Base-by-base conservation (phyloP, 2,329 filamentous ascomycete genomes). In the Ophiostoma novo-ulmi region DNA sequence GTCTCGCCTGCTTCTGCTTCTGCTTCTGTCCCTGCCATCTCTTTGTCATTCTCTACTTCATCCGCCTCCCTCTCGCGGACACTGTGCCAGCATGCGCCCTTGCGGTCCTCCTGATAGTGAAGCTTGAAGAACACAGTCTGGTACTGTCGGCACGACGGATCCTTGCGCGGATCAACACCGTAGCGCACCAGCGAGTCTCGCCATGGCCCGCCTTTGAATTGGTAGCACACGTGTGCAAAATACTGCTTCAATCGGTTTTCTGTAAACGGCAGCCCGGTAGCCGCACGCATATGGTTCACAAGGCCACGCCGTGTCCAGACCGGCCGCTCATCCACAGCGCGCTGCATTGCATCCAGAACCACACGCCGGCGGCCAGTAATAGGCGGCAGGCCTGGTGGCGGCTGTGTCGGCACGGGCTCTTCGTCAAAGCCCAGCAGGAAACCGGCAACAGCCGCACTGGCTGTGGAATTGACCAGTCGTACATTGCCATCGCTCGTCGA, bases 131-230 rank as follows among this genome's bases (percentile, higher is more conserved):
- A 91, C 73, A 97, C 84, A 0, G 93, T 96, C 80, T 99, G 95
- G 78, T 97, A 98, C 70, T 88, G 83, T 44, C 93, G 89, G 77
- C 91, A 94, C 70, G 88, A 85, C 0, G 91, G 88, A 73, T 94
- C 89, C 17, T 81, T 85, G 48, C 95, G 88, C 3, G 95, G 95
- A 77, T 99, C 95, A 26, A 97, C 80, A 11, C 94, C 94, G 78
- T 94, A 95, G 66, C 86, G 88, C 73, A 97, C 88, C 70, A 97
- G 88, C 3, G 91, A 89, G 78, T 98, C 94, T 73, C 93, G 87
- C 91, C 93, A 99, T 0, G 95, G 94, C 0, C 95, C 95, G 31
- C 91, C 93, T 72, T 91, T 90, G 83, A 98, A 97, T 80, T 94
- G 92, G 80, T 97, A 99, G 10, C 91, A 93, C 5, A 92, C 88